Percentiles rank a stretch among this genome's conserved stretches.
Conservation (phyloP, 768 basidiomycete species). For the Daedaleopsis sinensis region DNA sequence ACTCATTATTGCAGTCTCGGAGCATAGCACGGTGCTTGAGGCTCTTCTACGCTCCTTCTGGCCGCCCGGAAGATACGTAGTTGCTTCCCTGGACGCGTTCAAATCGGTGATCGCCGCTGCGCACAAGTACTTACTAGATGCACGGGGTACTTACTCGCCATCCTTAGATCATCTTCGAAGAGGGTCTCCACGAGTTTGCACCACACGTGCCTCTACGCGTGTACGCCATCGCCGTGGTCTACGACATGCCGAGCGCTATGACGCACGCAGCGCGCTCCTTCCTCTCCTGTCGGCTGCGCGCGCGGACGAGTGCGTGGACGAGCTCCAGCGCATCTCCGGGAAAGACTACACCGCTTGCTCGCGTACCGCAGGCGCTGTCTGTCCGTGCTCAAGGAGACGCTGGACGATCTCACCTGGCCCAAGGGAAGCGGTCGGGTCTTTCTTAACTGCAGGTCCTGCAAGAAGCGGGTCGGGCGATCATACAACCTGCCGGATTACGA, state of each 20-base stretch:
- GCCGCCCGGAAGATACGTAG: conserved; percentile 38
- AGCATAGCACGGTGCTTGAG: conserved; percentile 8
- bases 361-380: neutral
- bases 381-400: neutral
- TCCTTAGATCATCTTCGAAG: neutral
- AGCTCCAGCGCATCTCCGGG: conserved; percentile 2
- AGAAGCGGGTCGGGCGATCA: neutral
- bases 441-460: neutral
- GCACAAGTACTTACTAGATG: conserved; percentile 14
- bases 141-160: neutral
- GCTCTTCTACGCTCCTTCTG: neutral
- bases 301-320: neutral
- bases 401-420: neutral
- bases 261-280: neutral
- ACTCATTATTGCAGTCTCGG: conserved; percentile 23
- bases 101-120: conserved; percentile 25
- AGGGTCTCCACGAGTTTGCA: neutral
- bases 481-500: neutral
- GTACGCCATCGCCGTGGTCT: neutral
- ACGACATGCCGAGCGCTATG: neutral
- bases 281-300: neutral
- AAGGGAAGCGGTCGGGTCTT: neutral
- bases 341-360: neutral
- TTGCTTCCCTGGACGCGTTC: conserved; percentile 55
- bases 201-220: neutral